These are phyloP conservation scores for Epichloe elymi DNA, from an alignment of 2,329 filamentous ascomycete species.

Conservation along the genomic window DNA sequence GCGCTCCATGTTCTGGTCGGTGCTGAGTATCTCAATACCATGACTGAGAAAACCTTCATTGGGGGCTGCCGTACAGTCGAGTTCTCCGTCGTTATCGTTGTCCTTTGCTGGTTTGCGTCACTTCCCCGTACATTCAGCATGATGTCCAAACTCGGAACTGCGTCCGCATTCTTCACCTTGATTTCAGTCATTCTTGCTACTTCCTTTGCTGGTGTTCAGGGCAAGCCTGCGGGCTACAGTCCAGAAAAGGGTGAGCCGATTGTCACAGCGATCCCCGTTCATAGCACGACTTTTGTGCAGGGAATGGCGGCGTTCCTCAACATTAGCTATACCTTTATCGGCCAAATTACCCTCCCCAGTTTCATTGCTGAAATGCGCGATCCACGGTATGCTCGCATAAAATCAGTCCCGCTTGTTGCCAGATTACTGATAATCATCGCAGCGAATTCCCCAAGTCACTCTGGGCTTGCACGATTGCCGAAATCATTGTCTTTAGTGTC, in stretches of 20 bases:
- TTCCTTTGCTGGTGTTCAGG: conserved; percentile 67
- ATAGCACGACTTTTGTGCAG: conserved; percentile 64
- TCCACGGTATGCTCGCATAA: conserved; percentile 25
- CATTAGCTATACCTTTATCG: conserved; percentile 93
- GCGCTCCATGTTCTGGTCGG: conserved; percentile 71
- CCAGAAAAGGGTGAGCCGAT: conserved; percentile 46
- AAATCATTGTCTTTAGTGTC: conserved; percentile 73
- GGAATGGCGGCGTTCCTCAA: conserved; percentile 86
- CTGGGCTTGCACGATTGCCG: conserved; percentile 79
- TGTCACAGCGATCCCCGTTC: conserved; percentile 53
- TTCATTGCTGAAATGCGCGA: conserved; percentile 92
- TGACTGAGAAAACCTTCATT: conserved; percentile 53
- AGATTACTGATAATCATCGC: conserved; percentile 18
- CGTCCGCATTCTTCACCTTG: conserved; percentile 79
- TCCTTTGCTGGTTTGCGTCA: conserved; percentile 67
- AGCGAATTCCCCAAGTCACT: conserved; percentile 87
- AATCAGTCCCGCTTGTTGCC: no score
- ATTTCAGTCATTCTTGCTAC: conserved; percentile 74
- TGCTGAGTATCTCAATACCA: conserved; percentile 81
- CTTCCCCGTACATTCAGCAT: conserved; percentile 75
- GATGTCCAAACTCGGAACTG: conserved; percentile 64
- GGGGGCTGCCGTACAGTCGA: conserved; percentile 61
- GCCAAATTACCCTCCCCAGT: conserved; percentile 83
- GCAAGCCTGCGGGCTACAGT: conserved; percentile 56
- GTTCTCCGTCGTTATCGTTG: conserved; percentile 60